Conservation (phyloP, 805 yeast genomes). For the Candida jianshihensis region DNA sequence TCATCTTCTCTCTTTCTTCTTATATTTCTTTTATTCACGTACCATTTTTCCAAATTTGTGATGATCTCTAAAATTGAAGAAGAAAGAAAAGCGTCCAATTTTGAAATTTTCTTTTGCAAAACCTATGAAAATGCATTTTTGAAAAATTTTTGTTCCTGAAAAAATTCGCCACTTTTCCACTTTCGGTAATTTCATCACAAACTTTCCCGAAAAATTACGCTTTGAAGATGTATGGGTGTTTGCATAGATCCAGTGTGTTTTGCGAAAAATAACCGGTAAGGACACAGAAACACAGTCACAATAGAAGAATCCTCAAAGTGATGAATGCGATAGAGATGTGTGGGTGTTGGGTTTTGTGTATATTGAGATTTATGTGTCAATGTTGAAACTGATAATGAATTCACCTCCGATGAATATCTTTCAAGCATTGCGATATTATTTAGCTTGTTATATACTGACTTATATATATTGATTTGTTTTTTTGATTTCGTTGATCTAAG, state of each 20-base stretch:
- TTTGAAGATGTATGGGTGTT: neutral
- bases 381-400: no score
- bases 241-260: neutral
- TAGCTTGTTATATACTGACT: no score
- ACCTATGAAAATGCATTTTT: neutral
- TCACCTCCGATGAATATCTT: no score
- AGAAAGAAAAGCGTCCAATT: neutral
- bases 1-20: neutral
- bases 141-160: neutral
- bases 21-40: neutral
- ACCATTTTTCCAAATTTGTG: neutral
- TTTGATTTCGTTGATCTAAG: no score
- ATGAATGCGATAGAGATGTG: no score
- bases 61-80: neutral
- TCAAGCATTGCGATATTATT: no score
- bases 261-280: neutral
- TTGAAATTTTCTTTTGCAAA: neutral
- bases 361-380: no score
- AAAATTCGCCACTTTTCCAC: neutral
- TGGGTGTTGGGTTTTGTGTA: no score
- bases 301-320: no score
- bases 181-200: neutral
- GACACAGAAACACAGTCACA: neutral
- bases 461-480: no score
- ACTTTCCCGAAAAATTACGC: no score